Percentiles rank a stretch among this genome's conserved stretches.
These are phyloP conservation scores for Parascedosporium putredinis DNA, from an alignment of 2,329 filamentous ascomycete species.

Conservation along the genomic window DNA sequence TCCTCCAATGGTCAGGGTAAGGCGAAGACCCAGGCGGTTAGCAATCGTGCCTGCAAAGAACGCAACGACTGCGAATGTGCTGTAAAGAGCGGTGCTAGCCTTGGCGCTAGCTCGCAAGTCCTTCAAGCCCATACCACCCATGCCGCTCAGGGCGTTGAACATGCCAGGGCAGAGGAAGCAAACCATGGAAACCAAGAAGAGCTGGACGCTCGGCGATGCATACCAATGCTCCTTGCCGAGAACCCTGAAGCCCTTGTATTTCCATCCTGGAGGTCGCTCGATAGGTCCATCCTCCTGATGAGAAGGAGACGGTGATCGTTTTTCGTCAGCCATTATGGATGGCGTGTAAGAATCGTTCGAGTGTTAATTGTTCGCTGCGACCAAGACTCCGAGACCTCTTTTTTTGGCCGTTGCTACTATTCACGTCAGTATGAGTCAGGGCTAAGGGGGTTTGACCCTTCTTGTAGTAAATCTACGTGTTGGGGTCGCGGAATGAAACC, in stretches of 20 bases:
- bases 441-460: too few relatives aligned
- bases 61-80: constrained; percentile 57
- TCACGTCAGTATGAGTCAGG: too few relatives aligned
- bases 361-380: too few relatives aligned
- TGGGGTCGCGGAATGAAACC: too few relatives aligned
- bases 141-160: constrained; percentile 57
- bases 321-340: constrained; percentile 9
- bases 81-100: constrained; percentile 61
- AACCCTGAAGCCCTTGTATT: constrained; percentile 53
- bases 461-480: too few relatives aligned
- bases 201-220: constrained; percentile 62
- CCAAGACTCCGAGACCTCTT: too few relatives aligned
- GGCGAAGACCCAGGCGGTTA: constrained; percentile 62
- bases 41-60: constrained; percentile 68
- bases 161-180: constrained; percentile 60
- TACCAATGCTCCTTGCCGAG: constrained; percentile 51
- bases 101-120: constrained; percentile 48
- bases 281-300: constrained; percentile 9
- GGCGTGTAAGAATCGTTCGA: too few relatives aligned
- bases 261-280: constrained; percentile 46
- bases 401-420: too few relatives aligned
- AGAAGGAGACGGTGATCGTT: constrained; percentile 2
- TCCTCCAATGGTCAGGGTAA: constrained; percentile 61
- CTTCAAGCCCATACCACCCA: constrained; percentile 54
- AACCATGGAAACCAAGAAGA: constrained; percentile 51